A percentile compares a stretch with the other conserved stretches of the same genome.
Evolutionary conservation across 139 green algal species (phyloP).

Genomic region (Mychonastes homosphaera): DNA sequence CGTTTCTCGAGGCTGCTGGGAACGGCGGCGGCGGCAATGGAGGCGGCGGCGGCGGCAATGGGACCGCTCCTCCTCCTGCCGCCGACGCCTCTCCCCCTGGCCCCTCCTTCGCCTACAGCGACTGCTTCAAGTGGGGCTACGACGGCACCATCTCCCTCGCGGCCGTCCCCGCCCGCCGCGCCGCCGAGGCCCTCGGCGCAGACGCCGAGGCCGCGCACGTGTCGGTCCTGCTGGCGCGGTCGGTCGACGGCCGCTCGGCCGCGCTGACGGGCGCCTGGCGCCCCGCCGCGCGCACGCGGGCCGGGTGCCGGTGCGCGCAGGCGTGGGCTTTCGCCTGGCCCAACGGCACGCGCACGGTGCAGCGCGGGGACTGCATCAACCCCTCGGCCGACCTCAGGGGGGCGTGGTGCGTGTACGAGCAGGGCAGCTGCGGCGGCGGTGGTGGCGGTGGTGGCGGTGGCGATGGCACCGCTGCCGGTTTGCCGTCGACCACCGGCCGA

Average conservation of each 20-base stretch:
- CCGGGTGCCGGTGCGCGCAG: conserved; percentile 26
- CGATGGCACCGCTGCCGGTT: background rate
- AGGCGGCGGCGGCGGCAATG: background rate
- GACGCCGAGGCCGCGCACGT: conserved; percentile 9
- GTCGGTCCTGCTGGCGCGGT: conserved; percentile 7
- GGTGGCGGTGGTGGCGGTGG: background rate
- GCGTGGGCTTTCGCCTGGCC: conserved; percentile 7
- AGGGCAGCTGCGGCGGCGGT: conserved; percentile 14
- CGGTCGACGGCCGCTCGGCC: background rate
- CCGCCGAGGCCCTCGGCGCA: conserved; percentile 14
- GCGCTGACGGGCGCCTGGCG: conserved; percentile 12
- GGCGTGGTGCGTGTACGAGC: conserved; percentile 19
- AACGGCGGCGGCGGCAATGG: background rate
- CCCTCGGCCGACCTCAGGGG: conserved; percentile 1
- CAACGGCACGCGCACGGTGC: background rate
- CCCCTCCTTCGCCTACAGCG: conserved; percentile 11
- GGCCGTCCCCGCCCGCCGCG: conserved; percentile 2
- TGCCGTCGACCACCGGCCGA: background rate
- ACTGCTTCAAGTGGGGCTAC: conserved; percentile 26
- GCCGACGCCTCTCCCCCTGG: background rate
- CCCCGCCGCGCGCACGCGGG: conserved; percentile 13
- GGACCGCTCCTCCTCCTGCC: background rate
- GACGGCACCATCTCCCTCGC: conserved; percentile 14
- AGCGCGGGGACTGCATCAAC: conserved; percentile 16
- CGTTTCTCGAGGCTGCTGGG: too few relatives aligned